These are phyloP conservation scores for Lentinula guzmanii DNA, from an alignment of 768 basidiomycete genomes.

Conservation along the genomic window DNA sequence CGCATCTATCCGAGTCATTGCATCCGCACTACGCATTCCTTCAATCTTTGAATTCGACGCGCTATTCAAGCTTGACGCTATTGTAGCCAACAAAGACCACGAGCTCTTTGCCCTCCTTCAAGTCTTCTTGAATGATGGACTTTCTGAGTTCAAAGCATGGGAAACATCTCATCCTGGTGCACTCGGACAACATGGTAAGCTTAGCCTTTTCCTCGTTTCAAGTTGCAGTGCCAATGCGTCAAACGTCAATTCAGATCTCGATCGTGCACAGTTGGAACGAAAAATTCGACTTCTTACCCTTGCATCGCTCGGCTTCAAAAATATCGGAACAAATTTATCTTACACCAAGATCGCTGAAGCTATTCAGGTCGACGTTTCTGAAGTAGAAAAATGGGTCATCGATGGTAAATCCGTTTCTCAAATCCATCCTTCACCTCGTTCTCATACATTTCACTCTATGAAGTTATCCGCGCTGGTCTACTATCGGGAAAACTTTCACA, in stretches of 20 bases:
- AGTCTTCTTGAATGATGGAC: conserved; percentile 62
- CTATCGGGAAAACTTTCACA: conserved; percentile 83
- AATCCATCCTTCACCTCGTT: neutral
- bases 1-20: conserved; percentile 57
- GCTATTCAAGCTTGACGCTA: conserved; percentile 69
- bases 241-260: conserved; percentile 37
- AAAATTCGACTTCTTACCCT: conserved; percentile 79
- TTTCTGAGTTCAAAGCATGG: conserved; percentile 63
- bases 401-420: conserved; percentile 47
- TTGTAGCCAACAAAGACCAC: conserved; percentile 59
- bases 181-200: conserved; percentile 56
- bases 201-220: neutral
- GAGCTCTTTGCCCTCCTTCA: conserved; percentile 71
- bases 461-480: conserved; percentile 78
- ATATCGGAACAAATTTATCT: conserved; percentile 67
- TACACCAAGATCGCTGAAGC: conserved; percentile 65
- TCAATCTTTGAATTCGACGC: conserved; percentile 76
- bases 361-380: conserved; percentile 53
- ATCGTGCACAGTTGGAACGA: conserved; percentile 53
- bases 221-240: neutral
- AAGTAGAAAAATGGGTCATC: conserved; percentile 86
- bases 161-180: conserved; percentile 36
- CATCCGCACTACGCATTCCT: conserved; percentile 59
- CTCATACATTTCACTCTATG: conserved; percentile 4
- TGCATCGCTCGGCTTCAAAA: conserved; percentile 69